These are phyloP conservation scores for Pichia norvegensis DNA, from an alignment of 1,139 yeast species.

Conservation along the genomic window DNA sequence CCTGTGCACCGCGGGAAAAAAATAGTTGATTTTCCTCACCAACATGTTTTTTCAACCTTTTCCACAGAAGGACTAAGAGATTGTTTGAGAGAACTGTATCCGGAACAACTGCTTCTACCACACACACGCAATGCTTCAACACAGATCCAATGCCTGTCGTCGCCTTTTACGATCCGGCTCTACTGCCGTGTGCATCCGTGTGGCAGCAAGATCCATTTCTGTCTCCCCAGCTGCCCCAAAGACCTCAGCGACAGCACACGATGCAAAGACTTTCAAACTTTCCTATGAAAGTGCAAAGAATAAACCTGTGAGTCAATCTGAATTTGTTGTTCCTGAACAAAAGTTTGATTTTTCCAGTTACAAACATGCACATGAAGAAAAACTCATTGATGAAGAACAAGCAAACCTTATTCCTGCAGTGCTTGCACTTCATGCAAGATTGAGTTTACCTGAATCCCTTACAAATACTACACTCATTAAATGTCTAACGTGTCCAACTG, in stretches of 20 bases:
- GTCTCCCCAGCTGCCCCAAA: conserved; percentile 10
- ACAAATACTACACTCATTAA: conserved; percentile 68
- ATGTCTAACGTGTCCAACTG: conserved; percentile 48
- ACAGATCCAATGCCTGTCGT: not conserved
- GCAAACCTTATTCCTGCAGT: conserved; percentile 59
- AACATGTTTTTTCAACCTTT: no score
- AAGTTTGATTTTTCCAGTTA: conserved; percentile 23
- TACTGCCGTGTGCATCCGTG: not conserved
- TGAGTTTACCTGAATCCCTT: conserved; percentile 49
- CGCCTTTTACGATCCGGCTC: not conserved
- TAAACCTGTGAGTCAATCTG: conserved; percentile 9
- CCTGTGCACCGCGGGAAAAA: no score
- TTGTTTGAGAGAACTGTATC: no score
- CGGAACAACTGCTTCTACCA: no score
- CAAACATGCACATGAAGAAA: conserved; percentile 12
- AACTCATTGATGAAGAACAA: conserved; percentile 34
- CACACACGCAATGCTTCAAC: not conserved
- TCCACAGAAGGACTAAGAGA: no score
- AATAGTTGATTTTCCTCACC: no score
- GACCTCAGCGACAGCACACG: not conserved
- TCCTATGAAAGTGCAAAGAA: conserved; percentile 25
- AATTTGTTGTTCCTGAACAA: conserved; percentile 16
- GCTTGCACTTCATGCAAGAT: conserved; percentile 72
- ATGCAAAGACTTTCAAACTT: conserved; percentile 17
- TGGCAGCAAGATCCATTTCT: conserved; percentile 15